phyloP scores from a whole-genome alignment of 106 monocot species.

The Allium sativum region DNA sequence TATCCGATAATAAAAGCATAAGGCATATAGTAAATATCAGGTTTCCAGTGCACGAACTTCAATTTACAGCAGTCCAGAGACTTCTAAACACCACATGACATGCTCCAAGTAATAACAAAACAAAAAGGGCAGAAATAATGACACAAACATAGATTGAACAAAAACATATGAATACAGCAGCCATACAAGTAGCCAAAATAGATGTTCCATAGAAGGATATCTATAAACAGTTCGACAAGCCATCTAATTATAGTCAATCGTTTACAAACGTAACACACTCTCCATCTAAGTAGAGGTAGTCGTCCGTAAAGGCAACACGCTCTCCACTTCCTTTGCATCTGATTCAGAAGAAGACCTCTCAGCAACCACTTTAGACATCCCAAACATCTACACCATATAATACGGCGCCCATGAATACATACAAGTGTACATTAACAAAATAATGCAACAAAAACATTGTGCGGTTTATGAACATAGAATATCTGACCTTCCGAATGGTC shows the following conservation, averaged over 20 bases:
- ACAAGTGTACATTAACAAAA: not conserved
- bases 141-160: no score
- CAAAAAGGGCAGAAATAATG: no score
- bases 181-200: no score
- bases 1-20: no score
- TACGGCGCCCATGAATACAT: not conserved
- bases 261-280: slow-evolving; percentile 3
- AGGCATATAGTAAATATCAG: no score
- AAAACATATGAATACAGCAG: no score
- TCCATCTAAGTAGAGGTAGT: not conserved
- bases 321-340: slow-evolving; percentile 9
- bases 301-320: slow-evolving; percentile 2
- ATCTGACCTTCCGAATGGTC: slow-evolving; percentile 28
- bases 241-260: not conserved
- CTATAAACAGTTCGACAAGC: no score
- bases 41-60: no score
- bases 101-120: no score
- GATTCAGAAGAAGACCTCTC: slow-evolving; percentile 6
- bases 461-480: not conserved
- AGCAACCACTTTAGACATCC: slow-evolving; percentile 40
- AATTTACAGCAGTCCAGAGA: no score
- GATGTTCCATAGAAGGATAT: no score
- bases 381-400: slow-evolving; percentile 43
- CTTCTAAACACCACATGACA: no score
- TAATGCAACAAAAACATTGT: not conserved